Percentiles rank a stretch among this genome's conserved stretches.
These are phyloP conservation scores for Calocybe cyanea DNA, from an alignment of 768 basidiomycete species.

Conservation along the genomic window DNA sequence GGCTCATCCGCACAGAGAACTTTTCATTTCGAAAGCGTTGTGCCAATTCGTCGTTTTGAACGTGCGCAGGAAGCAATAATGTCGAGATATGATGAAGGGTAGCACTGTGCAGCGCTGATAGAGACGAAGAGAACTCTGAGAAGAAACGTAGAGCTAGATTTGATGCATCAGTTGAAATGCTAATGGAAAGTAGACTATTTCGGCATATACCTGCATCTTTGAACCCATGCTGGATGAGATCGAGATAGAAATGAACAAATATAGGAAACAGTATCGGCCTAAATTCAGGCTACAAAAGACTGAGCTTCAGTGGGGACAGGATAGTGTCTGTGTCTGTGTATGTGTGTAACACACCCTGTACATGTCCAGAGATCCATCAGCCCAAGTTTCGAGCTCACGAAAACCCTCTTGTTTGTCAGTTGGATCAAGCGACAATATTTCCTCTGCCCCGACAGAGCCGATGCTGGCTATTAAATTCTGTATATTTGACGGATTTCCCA, in stretches of 20 bases:
- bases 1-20: slow-evolving; percentile 85
- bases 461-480: slow-evolving; percentile 76
- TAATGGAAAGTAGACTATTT: neutral
- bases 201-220: slow-evolving; percentile 75
- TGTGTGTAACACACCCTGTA: slow-evolving; percentile 59
- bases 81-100: slow-evolving; percentile 78
- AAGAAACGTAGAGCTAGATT: slow-evolving; percentile 70
- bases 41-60: slow-evolving; percentile 77
- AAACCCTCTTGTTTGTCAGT: slow-evolving; percentile 86
- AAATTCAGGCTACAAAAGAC: slow-evolving; percentile 72
- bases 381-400: slow-evolving; percentile 83
- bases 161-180: slow-evolving; percentile 13
- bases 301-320: neutral
- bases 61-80: slow-evolving; percentile 77
- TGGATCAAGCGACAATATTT: slow-evolving; percentile 76
- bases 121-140: slow-evolving; percentile 60
- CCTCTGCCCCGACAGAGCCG: slow-evolving; percentile 77
- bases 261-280: slow-evolving; percentile 92
- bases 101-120: slow-evolving; percentile 61
- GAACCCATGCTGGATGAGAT: slow-evolving; percentile 87
- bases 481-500: slow-evolving; percentile 69
- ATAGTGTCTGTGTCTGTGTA: neutral
- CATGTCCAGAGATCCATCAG: slow-evolving; percentile 88
- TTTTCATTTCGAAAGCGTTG: slow-evolving; percentile 87
- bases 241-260: slow-evolving; percentile 96